Percentiles rank a stretch among this genome's conserved stretches.
phyloP scores from a whole-genome alignment of 331 rosid species.

The Arachis monticola region DNA sequence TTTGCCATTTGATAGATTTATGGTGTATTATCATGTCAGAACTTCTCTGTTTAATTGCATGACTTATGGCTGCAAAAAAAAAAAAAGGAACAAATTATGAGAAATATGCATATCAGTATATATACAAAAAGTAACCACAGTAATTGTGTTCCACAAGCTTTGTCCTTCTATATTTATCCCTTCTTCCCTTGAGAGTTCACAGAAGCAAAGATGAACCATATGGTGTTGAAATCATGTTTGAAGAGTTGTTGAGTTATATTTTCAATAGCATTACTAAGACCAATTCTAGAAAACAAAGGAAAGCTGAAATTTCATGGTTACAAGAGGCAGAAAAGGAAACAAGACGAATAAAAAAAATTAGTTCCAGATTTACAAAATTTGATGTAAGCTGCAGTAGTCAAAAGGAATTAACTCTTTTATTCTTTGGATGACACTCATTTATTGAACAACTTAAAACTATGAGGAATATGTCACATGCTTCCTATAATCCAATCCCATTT shows the following conservation, averaged over 20 bases:
- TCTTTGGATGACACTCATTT: too few species aligned
- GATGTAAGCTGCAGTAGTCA: not conserved
- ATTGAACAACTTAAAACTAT: too few species aligned
- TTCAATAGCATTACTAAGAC: too few species aligned
- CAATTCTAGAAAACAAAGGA: too few species aligned
- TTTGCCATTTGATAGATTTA: constrained; percentile 29
- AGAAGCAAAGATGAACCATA: too few species aligned
- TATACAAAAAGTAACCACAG: too few species aligned
- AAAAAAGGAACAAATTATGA: constrained; percentile 27
- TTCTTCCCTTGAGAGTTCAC: not conserved
- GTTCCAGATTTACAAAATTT: constrained; percentile 11
- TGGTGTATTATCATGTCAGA: constrained; percentile 24
- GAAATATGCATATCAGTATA: not conserved
- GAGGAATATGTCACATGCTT: too few species aligned
- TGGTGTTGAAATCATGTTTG: too few species aligned
- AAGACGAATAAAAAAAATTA: not conserved
- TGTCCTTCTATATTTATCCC: too few species aligned
- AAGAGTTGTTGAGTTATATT: too few species aligned
- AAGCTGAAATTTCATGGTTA: not conserved
- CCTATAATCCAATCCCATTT: too few species aligned
- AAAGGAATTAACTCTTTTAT: not conserved
- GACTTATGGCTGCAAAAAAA: constrained; percentile 56
- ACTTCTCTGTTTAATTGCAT: constrained; percentile 37
- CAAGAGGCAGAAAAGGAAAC: constrained; percentile 30
- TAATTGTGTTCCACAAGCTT: too few species aligned